A percentile compares a stretch with the other conserved stretches of the same genome.
These are phyloP conservation scores for Prinsepia uniflora DNA, from an alignment of 306 rosid species.

Conservation along the genomic window DNA sequence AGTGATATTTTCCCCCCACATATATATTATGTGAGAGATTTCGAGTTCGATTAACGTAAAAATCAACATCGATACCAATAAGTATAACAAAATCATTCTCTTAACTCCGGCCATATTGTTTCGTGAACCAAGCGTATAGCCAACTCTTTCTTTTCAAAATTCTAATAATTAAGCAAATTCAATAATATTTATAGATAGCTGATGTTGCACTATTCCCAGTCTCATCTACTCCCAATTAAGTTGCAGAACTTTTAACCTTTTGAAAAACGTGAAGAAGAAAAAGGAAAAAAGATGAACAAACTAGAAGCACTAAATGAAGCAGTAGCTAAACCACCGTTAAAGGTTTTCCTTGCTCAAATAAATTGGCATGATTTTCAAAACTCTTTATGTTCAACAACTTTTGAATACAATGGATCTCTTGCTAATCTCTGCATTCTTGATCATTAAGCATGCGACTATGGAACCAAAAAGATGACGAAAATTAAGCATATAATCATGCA, in stretches of 20 bases:
- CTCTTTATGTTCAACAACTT: slow-evolving; percentile 25
- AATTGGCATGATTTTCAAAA: background rate
- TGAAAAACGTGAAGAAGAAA: background rate
- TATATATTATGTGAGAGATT: too few relatives aligned
- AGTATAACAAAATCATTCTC: too few relatives aligned
- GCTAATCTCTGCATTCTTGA: background rate
- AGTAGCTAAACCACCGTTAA: slow-evolving; percentile 26
- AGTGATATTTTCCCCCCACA: too few relatives aligned
- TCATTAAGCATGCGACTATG: background rate
- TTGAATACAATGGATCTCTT: slow-evolving; percentile 4
- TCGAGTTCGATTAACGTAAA: too few relatives aligned
- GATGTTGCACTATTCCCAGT: slow-evolving; percentile 1
- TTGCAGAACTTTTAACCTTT: slow-evolving; percentile 16
- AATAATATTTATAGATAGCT: background rate
- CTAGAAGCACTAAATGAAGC: background rate
- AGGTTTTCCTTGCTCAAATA: background rate
- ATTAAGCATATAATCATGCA: background rate
- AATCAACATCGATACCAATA: too few relatives aligned
- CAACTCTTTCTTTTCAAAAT: background rate
- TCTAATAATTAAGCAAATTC: background rate
- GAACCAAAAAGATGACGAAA: background rate
- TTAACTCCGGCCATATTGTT: background rate
- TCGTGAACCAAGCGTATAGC: background rate
- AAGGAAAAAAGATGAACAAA: background rate
- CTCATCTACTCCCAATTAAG: slow-evolving; percentile 3